Base-by-base conservation (phyloP, 495 filamentous ascomycete genomes). In the Xylaria castorea region DNA sequence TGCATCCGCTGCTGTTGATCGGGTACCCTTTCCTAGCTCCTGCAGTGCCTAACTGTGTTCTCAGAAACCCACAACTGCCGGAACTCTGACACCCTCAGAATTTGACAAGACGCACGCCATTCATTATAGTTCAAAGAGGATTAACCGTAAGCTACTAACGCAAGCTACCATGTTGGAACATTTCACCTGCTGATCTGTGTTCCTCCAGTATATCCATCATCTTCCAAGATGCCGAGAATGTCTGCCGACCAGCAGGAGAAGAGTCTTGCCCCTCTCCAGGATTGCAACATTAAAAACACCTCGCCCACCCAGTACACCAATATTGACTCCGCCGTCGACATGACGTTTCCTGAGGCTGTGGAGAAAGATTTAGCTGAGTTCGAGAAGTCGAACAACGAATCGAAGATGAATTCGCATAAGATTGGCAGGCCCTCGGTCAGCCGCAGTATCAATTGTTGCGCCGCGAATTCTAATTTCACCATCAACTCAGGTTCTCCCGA, bases 271-370 rank as follows among this genome's bases (percentile, higher is more conserved):
- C 53, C 36, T 38, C 51, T 61, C 40, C 11, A n/a, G 2, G 27
- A 20, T 6, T n/a, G 9, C 22, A 44, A 3, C 34, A 20, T 42
- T 4, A 11, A 7, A 20, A 44, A 27, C 22, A 1, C 0, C 9
- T 20, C 20, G 32, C 6, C 51, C 40, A 32, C 51, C 5, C 36
- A 58, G 16, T 5, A n/a, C 50, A 58, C 7, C 27, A 61, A 22
- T 14, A 11, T 69, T 46, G 67, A 61, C 25, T 68, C 66, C 57
- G 66, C 66, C 12, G 34, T 68, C 5, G 50, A 51, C 34, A 68
- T 68, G 66, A 68, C 66, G n/a, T 68, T 68, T 20, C 48, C 66
- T 3, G 66, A 66, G 36, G 16, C 16, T n/a, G 42, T 62, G 9
- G 25, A 69, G 53, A 46, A 32, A 34, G 32, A 58, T 7, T n/a